phyloP scores from a whole-genome alignment of 805 yeast genomes.

The Spathaspora girioi region DNA sequence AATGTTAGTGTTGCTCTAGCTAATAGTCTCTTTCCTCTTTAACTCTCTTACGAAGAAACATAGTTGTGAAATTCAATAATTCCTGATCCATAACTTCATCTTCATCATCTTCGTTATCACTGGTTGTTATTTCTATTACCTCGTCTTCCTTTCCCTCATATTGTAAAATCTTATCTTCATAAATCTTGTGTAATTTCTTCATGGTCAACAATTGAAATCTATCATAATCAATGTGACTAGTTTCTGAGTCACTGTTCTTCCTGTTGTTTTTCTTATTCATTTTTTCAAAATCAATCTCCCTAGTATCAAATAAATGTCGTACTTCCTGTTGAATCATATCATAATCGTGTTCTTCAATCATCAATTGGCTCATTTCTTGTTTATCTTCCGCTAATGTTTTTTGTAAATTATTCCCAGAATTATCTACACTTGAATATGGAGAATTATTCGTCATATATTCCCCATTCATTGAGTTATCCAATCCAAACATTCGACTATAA shows the following conservation, averaged over 20 bases:
- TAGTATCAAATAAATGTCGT: background rate
- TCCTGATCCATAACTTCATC: slow-evolving; percentile 17
- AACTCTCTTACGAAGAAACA: slow-evolving; percentile 3
- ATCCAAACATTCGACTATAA: slow-evolving; percentile 36
- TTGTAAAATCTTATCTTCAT: slow-evolving; percentile 9
- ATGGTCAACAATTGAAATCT: slow-evolving; percentile 21
- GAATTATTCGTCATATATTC: slow-evolving; percentile 41
- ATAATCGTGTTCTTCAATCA: slow-evolving; percentile 26
- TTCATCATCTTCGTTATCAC: slow-evolving; percentile 8
- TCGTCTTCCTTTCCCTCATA: slow-evolving; percentile 3
- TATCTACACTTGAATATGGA: slow-evolving; percentile 34
- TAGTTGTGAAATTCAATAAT: slow-evolving; percentile 4
- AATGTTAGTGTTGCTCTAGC: background rate
- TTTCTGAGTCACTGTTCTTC: background rate
- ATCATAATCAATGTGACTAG: slow-evolving; percentile 17
- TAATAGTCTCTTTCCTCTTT: background rate
- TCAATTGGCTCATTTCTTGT: slow-evolving; percentile 30
- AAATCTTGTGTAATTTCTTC: slow-evolving; percentile 17
- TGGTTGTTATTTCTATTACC: slow-evolving; percentile 3
- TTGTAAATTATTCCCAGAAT: slow-evolving; percentile 27
- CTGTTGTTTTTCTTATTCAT: background rate
- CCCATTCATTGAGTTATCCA: slow-evolving; percentile 33
- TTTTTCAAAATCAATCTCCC: background rate
- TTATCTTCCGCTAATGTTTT: slow-evolving; percentile 41
- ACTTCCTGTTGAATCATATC: background rate